Base-by-base conservation (phyloP, 768 basidiomycete species). In the Collybia nuda region DNA sequence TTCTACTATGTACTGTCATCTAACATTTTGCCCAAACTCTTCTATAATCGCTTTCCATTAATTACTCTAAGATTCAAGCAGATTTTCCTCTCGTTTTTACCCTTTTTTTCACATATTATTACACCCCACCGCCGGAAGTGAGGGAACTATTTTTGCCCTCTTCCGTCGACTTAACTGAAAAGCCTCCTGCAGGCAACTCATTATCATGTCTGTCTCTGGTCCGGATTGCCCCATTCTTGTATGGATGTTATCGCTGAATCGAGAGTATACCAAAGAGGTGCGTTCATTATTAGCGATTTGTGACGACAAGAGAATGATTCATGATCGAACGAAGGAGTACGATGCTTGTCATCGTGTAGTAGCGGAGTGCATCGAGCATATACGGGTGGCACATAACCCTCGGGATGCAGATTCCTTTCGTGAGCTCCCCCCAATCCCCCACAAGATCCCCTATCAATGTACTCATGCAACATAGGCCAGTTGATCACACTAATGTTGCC, bases 241-340 rank as follows among this genome's bases (percentile, higher is more conserved):
- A 19, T 90, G 88, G 88, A 88, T 89, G 84, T 70, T 90, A 44
- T 86, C 85, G 4, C 67, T 88, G 62, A 89, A 89, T 57, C 75
- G 88, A 48, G 86, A 88, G 64, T 81, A 89, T 62, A 79, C 82
- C 11, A 72, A 75, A 65, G 79, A 83, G 64, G 88, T 85, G 60
- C 55, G 79, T 62, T 17, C 23, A 8, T 36, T 35, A 41, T 38
- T 22, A 48, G 39, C 40, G 47, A 48, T 40, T 55, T 44, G 56
- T 51, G 19, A 48, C 42, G 41, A 48, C 42, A 40, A 47, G 14
- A 48, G 42, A 40, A 40, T 26, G 42, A 41, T 48, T 43, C 52
- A 28, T 18, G 57, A 56, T 57, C 19, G 11, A 55, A 37, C 21
- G 1, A 48, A 91, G 88, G 88, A 90, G 76, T 91, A 89, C 65